Evolutionary conservation across 179 eudicot genomes (phyloP), one percentile per base, ranked within the genome.

Genomic region (Monotropa hypopitys): DNA sequence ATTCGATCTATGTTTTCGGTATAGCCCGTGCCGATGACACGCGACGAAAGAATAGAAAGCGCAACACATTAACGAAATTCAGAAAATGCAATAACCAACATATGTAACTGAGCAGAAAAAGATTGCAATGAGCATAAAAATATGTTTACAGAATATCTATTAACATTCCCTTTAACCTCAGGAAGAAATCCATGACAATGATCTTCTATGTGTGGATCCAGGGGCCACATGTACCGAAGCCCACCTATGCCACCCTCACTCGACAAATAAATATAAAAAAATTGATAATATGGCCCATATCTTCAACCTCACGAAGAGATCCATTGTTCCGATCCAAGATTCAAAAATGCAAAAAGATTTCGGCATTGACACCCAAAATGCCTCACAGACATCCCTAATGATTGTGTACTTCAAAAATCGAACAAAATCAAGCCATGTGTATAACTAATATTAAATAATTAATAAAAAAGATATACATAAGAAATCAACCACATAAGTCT

Each of bases 241-340:
- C 63, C 63, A 21, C 13, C 26, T 21, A 23, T 7, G 15, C 62
- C 33, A 15, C 26, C 33, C 6, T 3, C 33, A 26, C 11, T 59
- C 23, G 11, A 26, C 16, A 59, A 57, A 23, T 2, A 21, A 21
- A 8, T 56, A 56, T 59, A 72, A 18, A 32, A 73, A 73, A 73
- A 73, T 26, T 18, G 43, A 38, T 15, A 56, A 13, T 42, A 26
- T 53, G 46, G 30, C 16, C 45, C 74, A 81, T 78, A 81, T 77
- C 84, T 77, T 68, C 74, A 57, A 81, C 73, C 50, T 30, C 51
- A 66, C 9, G 38, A 75, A 73, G 49, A 78, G 84, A 81, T 81
- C 80, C 80, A 77, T 68, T 65, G 28, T 53, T 13, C 54, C 4
- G 74, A 40, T 49, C 63, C 23, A 38, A 70, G 62, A 75, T 43